Evolutionary conservation across 192 early-diverging fungal genomes (phyloP).

Genomic region (Funneliformis mosseae): DNA sequence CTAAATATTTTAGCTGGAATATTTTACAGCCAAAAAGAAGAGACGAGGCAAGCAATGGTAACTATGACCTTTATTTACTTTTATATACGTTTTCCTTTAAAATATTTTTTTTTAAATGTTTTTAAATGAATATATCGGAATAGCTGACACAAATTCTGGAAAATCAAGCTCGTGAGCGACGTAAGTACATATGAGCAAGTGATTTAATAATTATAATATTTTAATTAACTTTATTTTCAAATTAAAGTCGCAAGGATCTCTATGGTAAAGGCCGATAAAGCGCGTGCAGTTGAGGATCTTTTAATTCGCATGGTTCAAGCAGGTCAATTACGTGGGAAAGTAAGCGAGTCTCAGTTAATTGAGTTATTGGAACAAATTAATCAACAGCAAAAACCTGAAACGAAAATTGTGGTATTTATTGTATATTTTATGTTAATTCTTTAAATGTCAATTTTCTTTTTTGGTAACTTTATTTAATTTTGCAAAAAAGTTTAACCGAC

Average conservation of each 20-base stretch:
- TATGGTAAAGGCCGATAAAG: constrained; percentile 89
- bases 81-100: no score
- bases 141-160: constrained; percentile 83
- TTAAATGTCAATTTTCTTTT: not conserved
- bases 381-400: constrained; percentile 63
- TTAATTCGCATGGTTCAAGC: constrained; percentile 88
- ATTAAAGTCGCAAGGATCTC: constrained; percentile 79
- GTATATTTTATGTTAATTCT: not conserved
- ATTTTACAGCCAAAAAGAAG: constrained; percentile 75
- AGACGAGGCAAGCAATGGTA: constrained; percentile 81
- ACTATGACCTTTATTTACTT: constrained; percentile 6
- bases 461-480: not conserved
- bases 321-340: constrained; percentile 79
- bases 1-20: constrained; percentile 2
- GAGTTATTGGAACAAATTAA: constrained; percentile 84
- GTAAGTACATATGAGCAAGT: constrained; percentile 45
- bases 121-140: not conserved
- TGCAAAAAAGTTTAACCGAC: constrained; percentile 58
- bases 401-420: constrained; percentile 76
- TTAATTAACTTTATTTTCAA: constrained; percentile 4
- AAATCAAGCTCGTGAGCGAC: constrained; percentile 78
- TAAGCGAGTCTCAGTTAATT: constrained; percentile 84
- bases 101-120: not conserved
- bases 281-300: constrained; percentile 85
- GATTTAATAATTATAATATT: not conserved